Conservation (phyloP, 441 rosid genomes). For the Mallotus repandus region DNA sequence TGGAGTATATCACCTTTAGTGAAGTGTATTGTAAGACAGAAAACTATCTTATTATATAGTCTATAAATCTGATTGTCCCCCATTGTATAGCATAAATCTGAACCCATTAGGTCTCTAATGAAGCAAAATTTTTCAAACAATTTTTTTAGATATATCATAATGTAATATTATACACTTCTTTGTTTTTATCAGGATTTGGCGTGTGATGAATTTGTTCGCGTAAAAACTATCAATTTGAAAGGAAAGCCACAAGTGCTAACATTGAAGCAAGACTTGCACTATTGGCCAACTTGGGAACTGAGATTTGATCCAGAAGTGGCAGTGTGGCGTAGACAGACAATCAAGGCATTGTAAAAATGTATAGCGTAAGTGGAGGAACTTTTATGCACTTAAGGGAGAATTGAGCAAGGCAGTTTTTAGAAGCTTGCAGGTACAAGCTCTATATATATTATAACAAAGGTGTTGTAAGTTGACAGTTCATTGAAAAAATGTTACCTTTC, state of each 20-base stretch:
- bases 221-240: conserved; percentile 72
- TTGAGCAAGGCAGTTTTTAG: not conserved
- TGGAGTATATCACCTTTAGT: too few species aligned
- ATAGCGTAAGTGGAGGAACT: not conserved
- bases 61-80: too few species aligned
- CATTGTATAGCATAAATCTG: too few species aligned
- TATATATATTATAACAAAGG: not conserved
- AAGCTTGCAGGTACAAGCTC: not conserved
- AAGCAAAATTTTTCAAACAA: too few species aligned
- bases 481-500: too few species aligned
- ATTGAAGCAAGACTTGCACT: conserved; percentile 90
- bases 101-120: too few species aligned
- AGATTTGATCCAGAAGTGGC: conserved; percentile 73
- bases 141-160: too few species aligned
- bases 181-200: conserved; percentile 58
- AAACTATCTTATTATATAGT: too few species aligned
- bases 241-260: conserved; percentile 89
- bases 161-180: too few species aligned
- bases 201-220: conserved; percentile 78
- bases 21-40: too few species aligned
- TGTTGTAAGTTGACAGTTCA: too few species aligned
- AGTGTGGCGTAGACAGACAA: conserved; percentile 63
- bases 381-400: not conserved
- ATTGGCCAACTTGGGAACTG: conserved; percentile 96
- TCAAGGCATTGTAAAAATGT: conserved; percentile 42